These are phyloP conservation scores for Aspergillus ochraceoroseus DNA, from an alignment of 2,329 filamentous ascomycete genomes.

Conservation along the genomic window DNA sequence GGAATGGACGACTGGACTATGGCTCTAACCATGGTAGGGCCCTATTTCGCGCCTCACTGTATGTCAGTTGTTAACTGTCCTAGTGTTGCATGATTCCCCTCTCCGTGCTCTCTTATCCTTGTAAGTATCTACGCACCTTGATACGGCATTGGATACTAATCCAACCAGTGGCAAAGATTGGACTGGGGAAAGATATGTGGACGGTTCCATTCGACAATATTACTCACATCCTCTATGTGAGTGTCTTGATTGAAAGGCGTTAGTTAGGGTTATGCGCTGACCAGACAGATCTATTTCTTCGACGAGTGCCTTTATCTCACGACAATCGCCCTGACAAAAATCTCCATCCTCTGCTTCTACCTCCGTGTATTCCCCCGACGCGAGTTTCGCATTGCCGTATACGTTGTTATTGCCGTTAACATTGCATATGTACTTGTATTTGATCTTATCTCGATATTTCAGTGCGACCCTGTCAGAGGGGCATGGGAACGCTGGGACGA, in stretches of 20 bases:
- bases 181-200: slow-evolving; percentile 47
- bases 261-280: slow-evolving; percentile 8
- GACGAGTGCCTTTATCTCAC: slow-evolving; percentile 33
- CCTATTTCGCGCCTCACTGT: background rate
- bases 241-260: slow-evolving; percentile 20
- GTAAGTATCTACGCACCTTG: too few relatives aligned
- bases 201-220: slow-evolving; percentile 42
- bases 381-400: slow-evolving; percentile 32
- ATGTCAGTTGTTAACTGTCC: background rate
- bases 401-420: slow-evolving; percentile 31
- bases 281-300: slow-evolving; percentile 30
- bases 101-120: slow-evolving; percentile 24
- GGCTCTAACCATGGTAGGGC: slow-evolving; percentile 27
- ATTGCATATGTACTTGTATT: slow-evolving; percentile 30
- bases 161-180: slow-evolving; percentile 35
- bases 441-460: slow-evolving; percentile 35
- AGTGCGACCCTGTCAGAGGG: slow-evolving; percentile 36
- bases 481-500: slow-evolving; percentile 43
- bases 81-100: slow-evolving; percentile 21
- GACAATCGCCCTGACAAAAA: slow-evolving; percentile 32
- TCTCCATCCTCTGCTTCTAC: slow-evolving; percentile 39
- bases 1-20: slow-evolving; percentile 43
- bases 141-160: too few relatives aligned
- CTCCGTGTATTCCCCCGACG: slow-evolving; percentile 41
- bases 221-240: slow-evolving; percentile 39